These are phyloP conservation scores for Saksenaea oblongispora DNA, from an alignment of 371 early-diverging fungal genomes.

Conservation along the genomic window DNA sequence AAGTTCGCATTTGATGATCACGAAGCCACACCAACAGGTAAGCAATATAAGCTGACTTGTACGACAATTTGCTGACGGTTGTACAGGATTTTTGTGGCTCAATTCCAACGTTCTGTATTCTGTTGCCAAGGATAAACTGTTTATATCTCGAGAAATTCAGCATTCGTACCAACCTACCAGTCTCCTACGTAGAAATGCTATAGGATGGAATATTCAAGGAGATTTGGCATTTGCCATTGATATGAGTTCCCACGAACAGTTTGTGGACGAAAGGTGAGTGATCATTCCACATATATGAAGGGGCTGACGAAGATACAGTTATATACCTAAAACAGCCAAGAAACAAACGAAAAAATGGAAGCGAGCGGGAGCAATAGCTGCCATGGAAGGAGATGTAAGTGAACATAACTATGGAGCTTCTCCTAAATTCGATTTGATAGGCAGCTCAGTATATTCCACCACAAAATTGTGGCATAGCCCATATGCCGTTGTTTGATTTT, in stretches of 20 bases:
- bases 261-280: slow-evolving; percentile 45
- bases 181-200: slow-evolving; percentile 53
- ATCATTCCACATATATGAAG: neutral
- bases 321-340: slow-evolving; percentile 17
- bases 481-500: slow-evolving; percentile 69
- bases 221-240: slow-evolving; percentile 69
- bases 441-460: slow-evolving; percentile 43
- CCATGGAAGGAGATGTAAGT: slow-evolving; percentile 34
- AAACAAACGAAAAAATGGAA: slow-evolving; percentile 31
- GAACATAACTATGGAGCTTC: neutral
- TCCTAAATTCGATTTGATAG: neutral
- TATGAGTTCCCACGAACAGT: slow-evolving; percentile 31
- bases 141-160: slow-evolving; percentile 58
- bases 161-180: slow-evolving; percentile 50
- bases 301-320: neutral
- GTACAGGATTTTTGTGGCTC: slow-evolving; percentile 67
- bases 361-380: slow-evolving; percentile 12
- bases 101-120: slow-evolving; percentile 67
- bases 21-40: slow-evolving; percentile 71
- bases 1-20: slow-evolving; percentile 73
- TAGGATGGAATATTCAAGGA: slow-evolving; percentile 74
- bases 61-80: neutral
- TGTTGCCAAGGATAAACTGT: slow-evolving; percentile 78
- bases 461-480: slow-evolving; percentile 66
- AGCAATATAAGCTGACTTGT: neutral